Conservation (phyloP, 140 eudicot species). For the Bidens hawaiensis region DNA sequence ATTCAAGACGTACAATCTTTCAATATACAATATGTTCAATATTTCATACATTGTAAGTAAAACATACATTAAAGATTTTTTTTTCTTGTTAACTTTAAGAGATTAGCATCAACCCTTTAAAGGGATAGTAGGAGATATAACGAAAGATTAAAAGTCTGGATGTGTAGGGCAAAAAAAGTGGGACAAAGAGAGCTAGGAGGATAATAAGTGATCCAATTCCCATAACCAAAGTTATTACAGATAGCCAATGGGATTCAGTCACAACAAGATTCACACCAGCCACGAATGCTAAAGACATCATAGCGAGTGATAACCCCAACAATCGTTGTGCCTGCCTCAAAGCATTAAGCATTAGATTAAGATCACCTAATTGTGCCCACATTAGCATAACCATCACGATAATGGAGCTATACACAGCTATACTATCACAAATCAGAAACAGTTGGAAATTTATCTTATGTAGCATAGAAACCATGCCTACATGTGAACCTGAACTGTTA, state of each 20-base stretch:
- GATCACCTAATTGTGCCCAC: no score
- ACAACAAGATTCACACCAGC: slow-evolving; percentile 27
- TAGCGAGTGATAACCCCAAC: no score
- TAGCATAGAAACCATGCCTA: slow-evolving; percentile 34
- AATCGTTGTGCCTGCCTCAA: slow-evolving; percentile 15
- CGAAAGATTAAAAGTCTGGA: slow-evolving; percentile 9
- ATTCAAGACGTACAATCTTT: no score
- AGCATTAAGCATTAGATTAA: slow-evolving; percentile 9
- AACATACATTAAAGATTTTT: no score
- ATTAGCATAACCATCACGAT: slow-evolving; percentile 29
- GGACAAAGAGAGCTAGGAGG: slow-evolving; percentile 25
- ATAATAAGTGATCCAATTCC: slow-evolving; percentile 8
- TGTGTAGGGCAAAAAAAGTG: slow-evolving; percentile 28
- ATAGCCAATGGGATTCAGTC: slow-evolving; percentile 17
- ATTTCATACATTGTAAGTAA: no score
- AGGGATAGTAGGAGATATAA: slow-evolving; percentile 35
- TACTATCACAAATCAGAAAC: slow-evolving; percentile 30
- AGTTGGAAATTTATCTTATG: slow-evolving; percentile 19
- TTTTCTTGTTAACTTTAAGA: no score
- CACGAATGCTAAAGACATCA: slow-evolving; percentile 30
- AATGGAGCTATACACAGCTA: slow-evolving; percentile 42
- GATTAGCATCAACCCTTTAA: slow-evolving; percentile 4
- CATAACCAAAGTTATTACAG: neutral
- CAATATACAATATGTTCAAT: no score
- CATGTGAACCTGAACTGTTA: slow-evolving; percentile 19